phyloP scores from a whole-genome alignment of 2,329 filamentous ascomycete species.

The Iodosphaeria phyllophila region DNA sequence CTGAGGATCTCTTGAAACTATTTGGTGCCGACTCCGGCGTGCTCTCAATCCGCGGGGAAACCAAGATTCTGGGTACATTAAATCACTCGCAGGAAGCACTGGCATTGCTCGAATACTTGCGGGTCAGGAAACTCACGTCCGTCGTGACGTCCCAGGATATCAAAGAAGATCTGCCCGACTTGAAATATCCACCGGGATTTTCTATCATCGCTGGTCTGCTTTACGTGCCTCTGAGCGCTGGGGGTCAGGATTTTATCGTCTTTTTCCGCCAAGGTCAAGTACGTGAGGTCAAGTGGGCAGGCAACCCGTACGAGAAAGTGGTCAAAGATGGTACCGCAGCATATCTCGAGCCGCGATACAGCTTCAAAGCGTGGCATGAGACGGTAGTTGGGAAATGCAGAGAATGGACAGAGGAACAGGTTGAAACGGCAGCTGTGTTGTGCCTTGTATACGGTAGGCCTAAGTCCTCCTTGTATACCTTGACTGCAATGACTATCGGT shows the following conservation, averaged over 20 bases:
- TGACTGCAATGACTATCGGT: not conserved
- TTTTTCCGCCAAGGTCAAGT: slow-evolving; percentile 70
- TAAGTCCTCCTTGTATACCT: not conserved
- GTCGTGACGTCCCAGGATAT: slow-evolving; percentile 68
- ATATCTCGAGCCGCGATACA: slow-evolving; percentile 60
- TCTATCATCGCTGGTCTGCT: slow-evolving; percentile 59
- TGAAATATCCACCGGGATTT: slow-evolving; percentile 66
- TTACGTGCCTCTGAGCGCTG: slow-evolving; percentile 60
- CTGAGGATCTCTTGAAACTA: slow-evolving; percentile 64
- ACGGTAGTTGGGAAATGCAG: slow-evolving; percentile 64
- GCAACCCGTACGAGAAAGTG: slow-evolving; percentile 68
- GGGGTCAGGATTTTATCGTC: slow-evolving; percentile 70
- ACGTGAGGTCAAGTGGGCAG: slow-evolving; percentile 69
- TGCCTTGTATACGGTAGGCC: slow-evolving; percentile 66
- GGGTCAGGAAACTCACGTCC: slow-evolving; percentile 54
- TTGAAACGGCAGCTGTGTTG: slow-evolving; percentile 74
- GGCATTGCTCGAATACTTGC: slow-evolving; percentile 69
- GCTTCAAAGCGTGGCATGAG: slow-evolving; percentile 69
- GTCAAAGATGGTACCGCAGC: slow-evolving; percentile 52
- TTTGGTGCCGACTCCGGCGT: slow-evolving; percentile 81
- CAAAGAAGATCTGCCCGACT: slow-evolving; percentile 57
- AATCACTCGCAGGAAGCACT: slow-evolving; percentile 68
- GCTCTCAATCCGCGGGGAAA: slow-evolving; percentile 72
- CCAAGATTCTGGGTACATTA: slow-evolving; percentile 61
- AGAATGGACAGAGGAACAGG: slow-evolving; percentile 77